These are phyloP conservation scores for Raffaelea albimanens DNA, from an alignment of 2,329 filamentous ascomycete genomes.

Conservation along the genomic window DNA sequence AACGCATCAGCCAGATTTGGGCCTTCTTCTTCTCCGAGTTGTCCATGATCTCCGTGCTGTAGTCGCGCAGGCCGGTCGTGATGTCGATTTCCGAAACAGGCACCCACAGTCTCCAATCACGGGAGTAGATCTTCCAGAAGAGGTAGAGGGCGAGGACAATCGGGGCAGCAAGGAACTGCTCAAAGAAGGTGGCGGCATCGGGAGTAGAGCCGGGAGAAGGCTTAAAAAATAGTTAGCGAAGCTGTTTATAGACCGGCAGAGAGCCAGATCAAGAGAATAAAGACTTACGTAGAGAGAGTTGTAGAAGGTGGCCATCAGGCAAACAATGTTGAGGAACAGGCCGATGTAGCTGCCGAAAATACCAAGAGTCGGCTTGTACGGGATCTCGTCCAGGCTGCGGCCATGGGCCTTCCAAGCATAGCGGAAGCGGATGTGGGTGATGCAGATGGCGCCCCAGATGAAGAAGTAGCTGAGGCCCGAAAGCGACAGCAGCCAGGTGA, in stretches of 20 bases:
- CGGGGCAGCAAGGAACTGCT: conserved; percentile 44
- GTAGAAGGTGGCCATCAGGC: conserved; percentile 65
- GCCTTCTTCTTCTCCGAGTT: conserved; percentile 21
- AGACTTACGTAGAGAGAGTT: conserved; percentile 45
- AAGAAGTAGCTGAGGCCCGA: conserved; percentile 67
- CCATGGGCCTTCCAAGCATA: conserved; percentile 51
- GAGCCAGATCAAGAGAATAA: background rate
- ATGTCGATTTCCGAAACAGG: conserved; percentile 52
- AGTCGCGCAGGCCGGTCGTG: conserved; percentile 44
- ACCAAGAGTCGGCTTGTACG: conserved; percentile 40
- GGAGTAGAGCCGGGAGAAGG: conserved; percentile 23
- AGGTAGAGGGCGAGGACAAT: conserved; percentile 51
- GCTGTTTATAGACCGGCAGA: too few species aligned
- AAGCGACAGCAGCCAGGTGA: conserved; percentile 59
- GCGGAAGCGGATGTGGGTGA: conserved; percentile 58
- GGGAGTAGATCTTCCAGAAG: conserved; percentile 51
- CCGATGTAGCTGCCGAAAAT: conserved; percentile 61
- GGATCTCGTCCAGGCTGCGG: conserved; percentile 37
- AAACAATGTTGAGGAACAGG: conserved; percentile 54
- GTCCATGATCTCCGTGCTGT: conserved; percentile 37
- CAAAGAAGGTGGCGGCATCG: conserved; percentile 46
- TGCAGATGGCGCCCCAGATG: conserved; percentile 62
- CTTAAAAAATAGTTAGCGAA: conserved; percentile 14
- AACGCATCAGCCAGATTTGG: conserved; percentile 23
- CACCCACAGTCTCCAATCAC: conserved; percentile 48